Evolutionary conservation across 306 rosid species (phyloP).

Genomic region (Pueraria montana): DNA sequence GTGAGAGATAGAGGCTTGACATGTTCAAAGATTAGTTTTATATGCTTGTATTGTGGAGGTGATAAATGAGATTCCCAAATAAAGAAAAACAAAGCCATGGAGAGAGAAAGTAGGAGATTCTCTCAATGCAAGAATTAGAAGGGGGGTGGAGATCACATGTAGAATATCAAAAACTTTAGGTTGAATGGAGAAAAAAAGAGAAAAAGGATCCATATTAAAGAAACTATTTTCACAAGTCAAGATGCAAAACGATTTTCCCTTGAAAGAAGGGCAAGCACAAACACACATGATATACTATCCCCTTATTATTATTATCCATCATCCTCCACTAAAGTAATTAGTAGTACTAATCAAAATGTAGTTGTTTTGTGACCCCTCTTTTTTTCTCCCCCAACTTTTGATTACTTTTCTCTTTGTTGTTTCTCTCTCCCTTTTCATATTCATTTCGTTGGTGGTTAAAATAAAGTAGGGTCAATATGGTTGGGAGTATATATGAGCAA

Average conservation of each 20-base stretch:
- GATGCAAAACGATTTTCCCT: constrained; percentile 64
- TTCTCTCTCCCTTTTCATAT: constrained; percentile 42
- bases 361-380: constrained; percentile 39
- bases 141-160: constrained; percentile 67
- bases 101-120: constrained; percentile 53
- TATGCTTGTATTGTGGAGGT: constrained; percentile 70
- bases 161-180: constrained; percentile 59
- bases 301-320: constrained; percentile 12
- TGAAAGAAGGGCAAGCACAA: constrained; percentile 69
- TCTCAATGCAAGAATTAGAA: constrained; percentile 53
- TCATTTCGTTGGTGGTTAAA: constrained; percentile 63
- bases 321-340: constrained; percentile 35
- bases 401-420: constrained; percentile 16
- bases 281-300: constrained; percentile 66
- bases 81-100: constrained; percentile 47
- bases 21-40: constrained; percentile 79
- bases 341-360: constrained; percentile 38
- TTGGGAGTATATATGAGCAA: constrained; percentile 68
- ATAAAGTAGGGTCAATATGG: constrained; percentile 60
- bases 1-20: constrained; percentile 62
- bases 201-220: constrained; percentile 39
- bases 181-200: constrained; percentile 48
- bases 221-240: constrained; percentile 63
- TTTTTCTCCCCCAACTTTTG: constrained; percentile 42
- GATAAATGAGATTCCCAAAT: constrained; percentile 82